phyloP scores from a whole-genome alignment of 495 filamentous ascomycete genomes.

The Ramalina peruviana region DNA sequence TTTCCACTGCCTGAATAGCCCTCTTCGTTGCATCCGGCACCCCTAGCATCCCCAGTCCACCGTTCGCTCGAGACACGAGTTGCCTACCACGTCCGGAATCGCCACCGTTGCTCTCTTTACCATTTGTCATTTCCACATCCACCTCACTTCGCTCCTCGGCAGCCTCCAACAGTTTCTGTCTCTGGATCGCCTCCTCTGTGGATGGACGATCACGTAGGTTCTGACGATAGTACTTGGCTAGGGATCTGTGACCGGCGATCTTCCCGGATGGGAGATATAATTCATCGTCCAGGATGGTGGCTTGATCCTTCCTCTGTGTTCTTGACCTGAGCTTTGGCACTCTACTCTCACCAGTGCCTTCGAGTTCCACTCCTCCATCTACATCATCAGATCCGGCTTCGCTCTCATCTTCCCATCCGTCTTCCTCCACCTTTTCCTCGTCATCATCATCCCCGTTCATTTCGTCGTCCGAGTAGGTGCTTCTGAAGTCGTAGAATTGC shows the following conservation, averaged over 20 bases:
- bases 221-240: constrained; percentile 79
- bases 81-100: constrained; percentile 41
- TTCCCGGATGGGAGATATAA: constrained; percentile 84
- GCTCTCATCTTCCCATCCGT: constrained; percentile 87
- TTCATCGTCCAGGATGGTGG: constrained; percentile 83
- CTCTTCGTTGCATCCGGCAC: constrained; percentile 56
- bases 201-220: constrained; percentile 76
- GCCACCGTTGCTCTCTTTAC: constrained; percentile 30
- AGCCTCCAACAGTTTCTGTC: constrained; percentile 20
- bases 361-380: constrained; percentile 57
- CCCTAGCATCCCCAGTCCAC: constrained; percentile 62
- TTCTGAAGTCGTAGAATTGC: constrained; percentile 95
- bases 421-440: constrained; percentile 31
- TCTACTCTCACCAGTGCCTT: constrained; percentile 45
- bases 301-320: constrained; percentile 49
- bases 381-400: constrained; percentile 71
- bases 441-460: constrained; percentile 25
- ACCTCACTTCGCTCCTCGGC: constrained; percentile 16
- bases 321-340: constrained; percentile 48
- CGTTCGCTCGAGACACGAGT: constrained; percentile 50
- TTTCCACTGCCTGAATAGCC: constrained; percentile 47
- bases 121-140: constrained; percentile 31
- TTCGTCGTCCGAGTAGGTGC: constrained; percentile 71
- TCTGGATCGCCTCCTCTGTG: constrained; percentile 43
- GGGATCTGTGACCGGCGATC: constrained; percentile 78